Percentiles rank a stretch among this genome's conserved stretches.
These are phyloP conservation scores for Xylaria sp. DNA, from an alignment of 2,329 filamentous ascomycete genomes.

Conservation along the genomic window DNA sequence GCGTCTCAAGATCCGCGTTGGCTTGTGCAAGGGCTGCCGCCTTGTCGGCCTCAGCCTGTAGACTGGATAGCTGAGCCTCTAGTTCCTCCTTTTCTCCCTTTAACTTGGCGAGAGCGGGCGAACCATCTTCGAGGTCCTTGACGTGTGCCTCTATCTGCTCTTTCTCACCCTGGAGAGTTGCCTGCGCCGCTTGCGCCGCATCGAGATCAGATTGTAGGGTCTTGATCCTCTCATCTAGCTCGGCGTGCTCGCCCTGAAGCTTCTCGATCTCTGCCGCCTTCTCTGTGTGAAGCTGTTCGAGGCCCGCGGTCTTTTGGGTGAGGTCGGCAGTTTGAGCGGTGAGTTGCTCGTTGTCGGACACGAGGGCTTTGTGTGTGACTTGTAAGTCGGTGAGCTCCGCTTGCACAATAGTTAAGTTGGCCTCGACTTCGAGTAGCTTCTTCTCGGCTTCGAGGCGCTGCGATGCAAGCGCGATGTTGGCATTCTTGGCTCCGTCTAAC, in stretches of 20 bases:
- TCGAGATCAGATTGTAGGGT: constrained; percentile 45
- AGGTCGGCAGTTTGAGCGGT: constrained; percentile 42
- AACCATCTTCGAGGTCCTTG: constrained; percentile 44
- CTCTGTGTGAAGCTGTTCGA: constrained; percentile 43
- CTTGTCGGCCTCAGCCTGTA: constrained; percentile 37
- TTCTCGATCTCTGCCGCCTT: constrained; percentile 33
- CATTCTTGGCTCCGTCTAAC: constrained; percentile 46
- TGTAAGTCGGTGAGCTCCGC: constrained; percentile 41
- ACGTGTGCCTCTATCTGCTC: constrained; percentile 40
- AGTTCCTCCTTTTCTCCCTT: constrained; percentile 45
- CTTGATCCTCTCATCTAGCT: constrained; percentile 44
- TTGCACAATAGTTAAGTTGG: constrained; percentile 41
- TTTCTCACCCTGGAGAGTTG: constrained; percentile 41
- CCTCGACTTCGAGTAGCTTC: constrained; percentile 39
- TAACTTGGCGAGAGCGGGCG: constrained; percentile 40
- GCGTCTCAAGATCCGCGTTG: constrained; percentile 43
- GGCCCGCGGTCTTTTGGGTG: constrained; percentile 42
- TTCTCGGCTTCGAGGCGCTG: constrained; percentile 43
- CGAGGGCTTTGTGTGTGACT: constrained; percentile 41
- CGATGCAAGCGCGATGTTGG: constrained; percentile 47
- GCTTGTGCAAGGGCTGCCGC: constrained; percentile 35
- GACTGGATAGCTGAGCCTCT: constrained; percentile 34
- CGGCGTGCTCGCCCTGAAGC: constrained; percentile 44
- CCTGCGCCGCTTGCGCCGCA: constrained; percentile 41
- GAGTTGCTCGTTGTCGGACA: constrained; percentile 44